These are phyloP conservation scores for Lentinula guzmanii DNA, from an alignment of 768 basidiomycete species.

Conservation along the genomic window DNA sequence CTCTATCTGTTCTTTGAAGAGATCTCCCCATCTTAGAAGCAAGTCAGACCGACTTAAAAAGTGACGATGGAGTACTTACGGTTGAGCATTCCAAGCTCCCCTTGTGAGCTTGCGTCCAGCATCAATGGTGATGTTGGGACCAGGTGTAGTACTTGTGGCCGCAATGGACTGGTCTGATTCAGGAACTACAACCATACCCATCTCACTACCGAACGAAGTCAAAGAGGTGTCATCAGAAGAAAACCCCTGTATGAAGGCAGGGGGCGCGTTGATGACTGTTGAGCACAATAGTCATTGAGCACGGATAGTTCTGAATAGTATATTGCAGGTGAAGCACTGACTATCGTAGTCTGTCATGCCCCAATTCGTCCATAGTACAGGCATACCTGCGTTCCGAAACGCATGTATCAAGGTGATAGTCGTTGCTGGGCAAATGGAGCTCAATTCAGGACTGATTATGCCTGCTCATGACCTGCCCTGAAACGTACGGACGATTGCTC, in stretches of 20 bases:
- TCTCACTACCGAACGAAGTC: constrained; percentile 25
- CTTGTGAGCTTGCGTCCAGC: constrained; percentile 23
- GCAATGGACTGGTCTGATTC: constrained; percentile 1
- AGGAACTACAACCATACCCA: constrained; percentile 19
- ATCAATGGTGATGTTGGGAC: constrained; percentile 19
- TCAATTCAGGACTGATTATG: not conserved
- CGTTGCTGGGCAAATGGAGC: constrained; percentile 11
- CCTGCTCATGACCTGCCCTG: not conserved
- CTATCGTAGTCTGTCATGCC: constrained; percentile 26
- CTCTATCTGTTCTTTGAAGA: constrained; percentile 19
- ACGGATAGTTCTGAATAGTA: not conserved
- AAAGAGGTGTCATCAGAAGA: constrained; percentile 21
- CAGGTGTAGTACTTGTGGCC: not conserved
- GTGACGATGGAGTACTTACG: constrained; percentile 1
- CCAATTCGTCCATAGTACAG: constrained; percentile 27
- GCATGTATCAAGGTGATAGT: constrained; percentile 24
- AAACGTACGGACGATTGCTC: constrained; percentile 23
- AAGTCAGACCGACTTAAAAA: not conserved
- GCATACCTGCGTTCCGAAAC: constrained; percentile 22
- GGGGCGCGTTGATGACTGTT: constrained; percentile 24
- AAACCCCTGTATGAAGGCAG: constrained; percentile 23
- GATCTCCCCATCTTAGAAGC: constrained; percentile 13
- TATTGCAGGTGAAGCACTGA: constrained; percentile 6
- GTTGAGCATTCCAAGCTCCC: constrained; percentile 27
- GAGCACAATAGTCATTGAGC: not conserved